phyloP scores from a whole-genome alignment of 192 early-diverging fungal species.

The Gaertneriomyces semiglobifer region DNA sequence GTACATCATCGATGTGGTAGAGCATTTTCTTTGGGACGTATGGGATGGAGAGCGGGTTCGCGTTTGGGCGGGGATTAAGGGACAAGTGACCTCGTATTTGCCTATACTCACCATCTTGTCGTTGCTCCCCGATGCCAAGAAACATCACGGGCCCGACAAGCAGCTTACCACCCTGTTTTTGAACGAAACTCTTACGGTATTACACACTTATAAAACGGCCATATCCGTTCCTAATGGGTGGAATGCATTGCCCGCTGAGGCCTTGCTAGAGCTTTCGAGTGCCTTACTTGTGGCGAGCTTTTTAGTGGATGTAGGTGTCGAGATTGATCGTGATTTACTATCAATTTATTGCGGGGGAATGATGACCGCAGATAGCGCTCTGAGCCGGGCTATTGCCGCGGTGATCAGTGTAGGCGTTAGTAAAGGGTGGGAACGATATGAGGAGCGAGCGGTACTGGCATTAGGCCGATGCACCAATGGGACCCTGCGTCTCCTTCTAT shows the following conservation, averaged over 20 bases:
- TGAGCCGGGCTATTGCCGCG: too few relatives aligned
- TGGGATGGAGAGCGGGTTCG: slow-evolving; percentile 33
- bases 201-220: slow-evolving; percentile 34
- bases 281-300: neutral
- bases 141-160: slow-evolving; percentile 2
- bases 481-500: too few relatives aligned
- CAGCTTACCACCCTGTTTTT: slow-evolving; percentile 38
- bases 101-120: slow-evolving; percentile 15
- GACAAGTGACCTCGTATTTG: neutral
- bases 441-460: too few relatives aligned
- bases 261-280: slow-evolving; percentile 32
- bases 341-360: too few relatives aligned
- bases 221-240: neutral
- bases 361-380: too few relatives aligned
- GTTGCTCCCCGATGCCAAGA: neutral
- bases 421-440: too few relatives aligned
- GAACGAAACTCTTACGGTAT: slow-evolving; percentile 42
- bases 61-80: slow-evolving; percentile 33
- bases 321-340: slow-evolving; percentile 8
- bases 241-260: slow-evolving; percentile 6
- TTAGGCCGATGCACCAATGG: too few relatives aligned
- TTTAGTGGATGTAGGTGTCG: slow-evolving; percentile 2
- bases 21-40: neutral
- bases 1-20: too few relatives aligned
- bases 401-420: too few relatives aligned